Evolutionary conservation across 768 basidiomycete species (phyloP), one percentile per base, ranked within the genome.

Genomic region (Holtermannia corniformis): DNA sequence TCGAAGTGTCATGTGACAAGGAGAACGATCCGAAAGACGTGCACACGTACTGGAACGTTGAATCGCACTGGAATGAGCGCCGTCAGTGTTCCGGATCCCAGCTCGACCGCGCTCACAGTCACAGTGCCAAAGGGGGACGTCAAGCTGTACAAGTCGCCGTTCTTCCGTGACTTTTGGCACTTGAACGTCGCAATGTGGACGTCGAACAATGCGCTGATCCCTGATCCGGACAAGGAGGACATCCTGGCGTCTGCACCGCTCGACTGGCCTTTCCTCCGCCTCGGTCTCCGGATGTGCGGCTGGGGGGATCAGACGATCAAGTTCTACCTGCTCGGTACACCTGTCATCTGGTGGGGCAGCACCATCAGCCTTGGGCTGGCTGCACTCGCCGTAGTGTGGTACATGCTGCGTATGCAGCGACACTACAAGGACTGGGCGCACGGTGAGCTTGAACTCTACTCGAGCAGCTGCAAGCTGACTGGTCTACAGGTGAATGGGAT

Each of bases 151-250:
- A 78, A 75, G 37, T 93, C 93, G 1, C 85, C 93, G 0, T 99
- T 99, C 79, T 75, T 93, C 44, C 83, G 86, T 48, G 93, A 99
- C 75, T 99, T 99, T 74, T 92, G 89, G 84, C 93, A 99, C 70
- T 81, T 99, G 52, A 99, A 99, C 66, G 89, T 99, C 22, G 95
- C 92, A 5, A 99, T 99, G 95, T 91, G 92, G 88, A 95, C 93
- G 0, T 96, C 95, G 3, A 99, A 99, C 76, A 99, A 99, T 67
- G 93, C 95, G 0, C 83, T 99, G 50, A 72, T 97, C 40, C 95
- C 95, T 1, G 91, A 99, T 65, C 90, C 93, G 0, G 95, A 99
- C 77, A 97, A 97, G 74, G 89, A 93, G 62, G 95, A 99, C 70
- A 89, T 96, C 67, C 82, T 99, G 48, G 95, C 93, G 0, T 93